Conservation (phyloP, 257 asterid genomes). For the Handroanthus guayacan region DNA sequence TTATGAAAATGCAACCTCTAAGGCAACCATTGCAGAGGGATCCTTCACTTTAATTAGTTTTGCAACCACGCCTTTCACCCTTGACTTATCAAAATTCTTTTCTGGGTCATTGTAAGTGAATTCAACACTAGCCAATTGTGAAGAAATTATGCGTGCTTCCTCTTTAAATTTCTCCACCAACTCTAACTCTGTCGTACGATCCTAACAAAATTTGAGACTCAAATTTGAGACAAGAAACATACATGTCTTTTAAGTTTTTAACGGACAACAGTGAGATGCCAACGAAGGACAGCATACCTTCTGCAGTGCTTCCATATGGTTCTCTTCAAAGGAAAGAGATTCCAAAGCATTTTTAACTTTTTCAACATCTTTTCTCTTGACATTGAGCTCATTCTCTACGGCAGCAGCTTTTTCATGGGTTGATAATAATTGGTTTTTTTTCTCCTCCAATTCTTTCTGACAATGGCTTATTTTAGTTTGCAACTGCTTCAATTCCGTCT, state of each 20-base stretch:
- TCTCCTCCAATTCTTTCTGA: conserved; percentile 85
- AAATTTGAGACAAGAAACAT: conserved; percentile 35
- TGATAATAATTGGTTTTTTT: conserved; percentile 58
- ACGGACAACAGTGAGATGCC: conserved; percentile 18
- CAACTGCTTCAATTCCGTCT: conserved; percentile 95
- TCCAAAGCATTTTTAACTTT: conserved; percentile 68
- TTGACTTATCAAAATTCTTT: conserved; percentile 80
- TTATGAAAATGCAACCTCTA: conserved; percentile 66
- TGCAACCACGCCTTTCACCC: conserved; percentile 97
- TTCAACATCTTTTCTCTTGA: conserved; percentile 69
- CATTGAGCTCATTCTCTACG: conserved; percentile 70
- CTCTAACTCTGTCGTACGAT: conserved; percentile 70
- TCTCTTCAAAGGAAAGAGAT: conserved; percentile 75
- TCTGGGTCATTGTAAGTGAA: conserved; percentile 80
- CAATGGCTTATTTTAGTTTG: conserved; percentile 81
- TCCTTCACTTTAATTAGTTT: conserved; percentile 92
- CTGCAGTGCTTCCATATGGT: conserved; percentile 85
- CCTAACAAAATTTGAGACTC: conserved; percentile 54
- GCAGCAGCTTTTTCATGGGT: conserved; percentile 82
- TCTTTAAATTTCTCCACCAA: conserved; percentile 79
- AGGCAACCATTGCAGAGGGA: conserved; percentile 79
- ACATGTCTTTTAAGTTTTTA: neutral
- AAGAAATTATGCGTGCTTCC: conserved; percentile 73
- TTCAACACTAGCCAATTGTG: conserved; percentile 76
- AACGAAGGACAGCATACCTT: conserved; percentile 51